phyloP scores from a whole-genome alignment of 2,329 filamentous ascomycete genomes.

The Beauveria medogensis region DNA sequence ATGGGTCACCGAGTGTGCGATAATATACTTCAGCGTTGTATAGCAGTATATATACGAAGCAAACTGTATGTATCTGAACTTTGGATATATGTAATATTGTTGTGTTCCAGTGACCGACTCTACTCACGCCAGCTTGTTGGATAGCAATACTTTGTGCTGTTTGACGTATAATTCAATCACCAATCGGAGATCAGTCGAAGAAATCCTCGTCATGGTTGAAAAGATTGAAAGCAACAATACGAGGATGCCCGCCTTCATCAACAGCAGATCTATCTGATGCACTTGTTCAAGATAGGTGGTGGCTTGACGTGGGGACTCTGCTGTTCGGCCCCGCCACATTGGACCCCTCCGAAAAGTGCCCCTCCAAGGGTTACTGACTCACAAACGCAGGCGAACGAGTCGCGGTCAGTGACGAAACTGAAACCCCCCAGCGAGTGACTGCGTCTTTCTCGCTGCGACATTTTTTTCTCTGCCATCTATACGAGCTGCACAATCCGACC shows the following conservation, averaged over 20 bases:
- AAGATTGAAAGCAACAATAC: neutral
- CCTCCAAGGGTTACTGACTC: conserved; percentile 8
- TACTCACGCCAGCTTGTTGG: neutral
- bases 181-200: neutral
- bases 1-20: neutral
- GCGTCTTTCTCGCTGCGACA: neutral
- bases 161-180: neutral
- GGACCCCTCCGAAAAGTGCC: conserved; percentile 3
- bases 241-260: neutral
- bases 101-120: neutral
- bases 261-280: neutral
- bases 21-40: neutral
- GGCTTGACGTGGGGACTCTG: neutral
- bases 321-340: conserved; percentile 1
- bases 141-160: neutral
- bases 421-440: neutral
- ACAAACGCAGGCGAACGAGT: neutral
- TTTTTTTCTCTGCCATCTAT: neutral
- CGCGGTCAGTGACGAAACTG: neutral
- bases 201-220: neutral
- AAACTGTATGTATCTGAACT: neutral
- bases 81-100: neutral
- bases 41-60: neutral
- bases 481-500: neutral
- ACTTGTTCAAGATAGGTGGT: neutral